Base-by-base conservation (phyloP, 176 grass and related monocot genomes). In the Metroxylon sagu region DNA sequence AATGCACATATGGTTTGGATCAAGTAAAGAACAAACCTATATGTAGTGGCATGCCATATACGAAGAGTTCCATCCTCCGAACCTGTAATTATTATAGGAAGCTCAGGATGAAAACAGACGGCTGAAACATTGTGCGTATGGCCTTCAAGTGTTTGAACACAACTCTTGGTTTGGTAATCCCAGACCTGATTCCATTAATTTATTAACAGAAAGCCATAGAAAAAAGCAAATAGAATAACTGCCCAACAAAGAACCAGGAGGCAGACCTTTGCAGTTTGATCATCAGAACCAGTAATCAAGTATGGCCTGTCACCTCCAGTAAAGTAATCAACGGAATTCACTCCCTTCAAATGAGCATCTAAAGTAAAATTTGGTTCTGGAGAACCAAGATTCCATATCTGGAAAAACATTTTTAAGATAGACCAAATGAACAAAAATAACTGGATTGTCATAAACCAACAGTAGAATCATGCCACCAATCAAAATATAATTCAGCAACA, bases 301-400 rank as follows among this genome's bases (percentile, higher is more conserved):
- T 97, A 97, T 53, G 93, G 93, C 63, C 84, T 91, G 51, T 97
- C 93, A 64, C 93, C 93, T 67, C 93, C 93, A 80, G 93, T 88
- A 53, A 97, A 97, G 70, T 97, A 97, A 76, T 97, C 93, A 73
- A 97, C 84, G 71, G 87, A 97, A 60, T 97, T 97, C 77, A 97
- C 93, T 59, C 93, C 93, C 71, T 97, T 97, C 23, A 84, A 80
- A 62, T 97, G 93, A 52, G 87, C 93, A 88, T 97, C 93, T 17
- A 97, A 62, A 5, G 93, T 97, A 62, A 97, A 97, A 59, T 97
- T 97, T 43, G 93, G 93, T 75, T 97, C 93, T 60, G 93, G 93
- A 60, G 93, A 97, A 62, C 87, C 93, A 74, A 97, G 77, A 91
- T 85, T 97, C 93, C 93, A 97, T 65, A 97, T 97, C 93, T 97